phyloP scores from a whole-genome alignment of 202 grass and related monocot species.

The Carex sylvatica region DNA sequence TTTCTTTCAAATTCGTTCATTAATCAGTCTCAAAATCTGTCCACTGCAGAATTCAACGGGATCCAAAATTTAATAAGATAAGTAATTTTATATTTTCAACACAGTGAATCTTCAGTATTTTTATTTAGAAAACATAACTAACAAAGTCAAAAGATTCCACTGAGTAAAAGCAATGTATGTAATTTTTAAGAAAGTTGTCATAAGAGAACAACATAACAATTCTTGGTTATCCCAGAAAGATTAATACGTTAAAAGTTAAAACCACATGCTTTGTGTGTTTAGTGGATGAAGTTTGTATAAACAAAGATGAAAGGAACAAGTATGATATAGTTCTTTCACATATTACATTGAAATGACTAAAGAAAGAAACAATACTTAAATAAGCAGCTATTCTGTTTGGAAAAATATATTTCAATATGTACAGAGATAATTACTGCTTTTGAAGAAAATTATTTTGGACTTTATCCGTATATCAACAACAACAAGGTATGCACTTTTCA shows the following conservation, averaged over 20 bases:
- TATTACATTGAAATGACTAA: not conserved
- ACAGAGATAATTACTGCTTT: not conserved
- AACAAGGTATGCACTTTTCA: too few species aligned
- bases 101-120: not conserved
- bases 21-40: too few species aligned
- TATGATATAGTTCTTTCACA: not conserved
- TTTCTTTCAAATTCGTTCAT: too few species aligned
- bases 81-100: too few species aligned
- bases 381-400: not conserved
- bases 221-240: not conserved
- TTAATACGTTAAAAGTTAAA: not conserved
- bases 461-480: too few species aligned
- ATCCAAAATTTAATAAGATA: too few species aligned
- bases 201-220: not conserved
- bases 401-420: not conserved
- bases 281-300: not conserved
- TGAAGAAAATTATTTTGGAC: not conserved
- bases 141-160: not conserved
- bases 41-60: too few species aligned
- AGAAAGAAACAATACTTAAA: not conserved
- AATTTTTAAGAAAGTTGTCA: not conserved
- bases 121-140: not conserved
- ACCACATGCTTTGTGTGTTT: not conserved
- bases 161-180: not conserved
- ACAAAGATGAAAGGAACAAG: not conserved